Evolutionary conservation across 208 protist species (phyloP), one percentile per base, ranked within the genome.

Genomic region (Wallacemonas rigidus): DNA sequence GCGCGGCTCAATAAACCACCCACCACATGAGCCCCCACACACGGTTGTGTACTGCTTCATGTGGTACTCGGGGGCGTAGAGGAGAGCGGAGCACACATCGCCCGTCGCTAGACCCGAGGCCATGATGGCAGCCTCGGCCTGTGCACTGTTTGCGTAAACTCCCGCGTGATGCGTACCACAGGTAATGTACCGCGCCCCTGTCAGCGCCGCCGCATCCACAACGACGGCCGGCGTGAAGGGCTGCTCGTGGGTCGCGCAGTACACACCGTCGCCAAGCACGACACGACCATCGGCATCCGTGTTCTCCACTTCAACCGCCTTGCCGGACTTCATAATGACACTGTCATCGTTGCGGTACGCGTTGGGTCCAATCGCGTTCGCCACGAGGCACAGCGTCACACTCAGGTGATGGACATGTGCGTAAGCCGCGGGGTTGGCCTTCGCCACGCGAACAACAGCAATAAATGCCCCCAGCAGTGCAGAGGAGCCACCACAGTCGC

Each of bases 201-300:
- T 98, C 55, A 98, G 81, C 17, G 94, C 97, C 17, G 94, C 94
- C 79, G 96, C 93, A 74, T 96, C 85, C 51, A 98, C 76, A 41
- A 98, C 3, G 61, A 86, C 63, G 68, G 87, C 79, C n/a, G 94
- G 91, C 38, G 81, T 77, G 17, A 94, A 89, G 63, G 80, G 51
- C 41, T 90, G 78, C 36, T 84, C 83, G 70, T 75, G 60, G 4
- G 78, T 86, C 36, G 91, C 92, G 79, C 95, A 91, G 77, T 78
- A 82, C 38, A 98, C 86, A 57, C 88, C 94, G 71, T 98, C 94
- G 54, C 80, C 90, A n/a, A 98, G 83, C 36, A 92, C 87, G 26
- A 97, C 79, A 65, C 93, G 89, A 38, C 93, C 92, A 76, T 97
- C 92, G 8, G 92, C 92, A 74, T 97, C 92, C 8, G 92, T 95